phyloP scores from a whole-genome alignment of 306 rosid species.

The Cucumis sativus region DNA sequence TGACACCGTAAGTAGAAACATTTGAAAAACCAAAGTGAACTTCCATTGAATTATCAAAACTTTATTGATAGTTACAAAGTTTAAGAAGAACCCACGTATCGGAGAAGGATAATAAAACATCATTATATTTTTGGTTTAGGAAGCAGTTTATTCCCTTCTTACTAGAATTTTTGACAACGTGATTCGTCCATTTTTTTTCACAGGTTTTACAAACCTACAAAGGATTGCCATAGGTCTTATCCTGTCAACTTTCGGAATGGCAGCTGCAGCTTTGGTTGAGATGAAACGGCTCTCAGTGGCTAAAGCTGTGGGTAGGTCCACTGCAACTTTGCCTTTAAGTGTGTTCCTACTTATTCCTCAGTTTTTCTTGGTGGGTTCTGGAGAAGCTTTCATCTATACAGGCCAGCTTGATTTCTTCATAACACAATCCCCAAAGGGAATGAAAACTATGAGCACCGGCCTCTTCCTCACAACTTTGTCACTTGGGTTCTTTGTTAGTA shows the following conservation, averaged over 20 bases:
- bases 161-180: not conserved
- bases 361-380: slow-evolving; percentile 74
- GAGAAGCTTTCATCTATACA: slow-evolving; percentile 93
- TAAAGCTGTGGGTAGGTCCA: slow-evolving; percentile 16
- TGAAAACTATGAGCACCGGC: slow-evolving; percentile 97
- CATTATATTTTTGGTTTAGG: not conserved
- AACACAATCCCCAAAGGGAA: slow-evolving; percentile 82
- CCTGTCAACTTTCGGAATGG: slow-evolving; percentile 61
- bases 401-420: slow-evolving; percentile 97
- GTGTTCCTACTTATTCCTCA: slow-evolving; percentile 80
- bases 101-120: not conserved
- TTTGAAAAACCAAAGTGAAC: not conserved
- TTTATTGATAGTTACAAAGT: not conserved
- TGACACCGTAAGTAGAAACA: not conserved
- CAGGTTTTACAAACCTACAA: slow-evolving; percentile 78
- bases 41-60: not conserved
- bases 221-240: slow-evolving; percentile 67
- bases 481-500: slow-evolving; percentile 77
- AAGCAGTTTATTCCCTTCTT: not conserved
- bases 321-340: slow-evolving; percentile 43
- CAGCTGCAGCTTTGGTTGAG: slow-evolving; percentile 51
- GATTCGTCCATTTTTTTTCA: not conserved
- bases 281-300: slow-evolving; percentile 49
- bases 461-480: slow-evolving; percentile 77
- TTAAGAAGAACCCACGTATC: not conserved